A percentile compares a stretch with the other conserved stretches of the same genome.
phyloP scores from a whole-genome alignment of 495 filamentous ascomycete species.

The Bacidia gigantensis region DNA sequence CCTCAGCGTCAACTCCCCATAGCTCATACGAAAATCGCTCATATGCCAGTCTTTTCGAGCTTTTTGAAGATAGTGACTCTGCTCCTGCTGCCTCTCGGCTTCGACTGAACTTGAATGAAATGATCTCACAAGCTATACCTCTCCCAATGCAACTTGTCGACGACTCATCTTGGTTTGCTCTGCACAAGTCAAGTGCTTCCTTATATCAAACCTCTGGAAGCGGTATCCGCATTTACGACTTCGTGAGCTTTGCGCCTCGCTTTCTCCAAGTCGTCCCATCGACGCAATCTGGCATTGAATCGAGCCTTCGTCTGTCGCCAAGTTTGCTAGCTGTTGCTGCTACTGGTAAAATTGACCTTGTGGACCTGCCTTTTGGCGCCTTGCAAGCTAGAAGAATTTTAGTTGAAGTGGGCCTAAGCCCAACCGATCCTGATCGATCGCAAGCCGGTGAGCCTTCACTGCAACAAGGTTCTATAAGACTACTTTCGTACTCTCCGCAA shows the following conservation, averaged over 20 bases:
- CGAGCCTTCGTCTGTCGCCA: conserved; percentile 13
- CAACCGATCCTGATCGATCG: too few relatives aligned
- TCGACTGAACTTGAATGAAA: not conserved
- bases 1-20: not conserved
- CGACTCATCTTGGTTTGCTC: conserved; percentile 3
- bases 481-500: conserved; percentile 37
- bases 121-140: not conserved
- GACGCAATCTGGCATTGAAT: not conserved
- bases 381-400: conserved; percentile 6
- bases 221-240: conserved; percentile 10
- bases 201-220: conserved; percentile 10
- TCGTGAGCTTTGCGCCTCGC: conserved; percentile 6
- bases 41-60: not conserved
- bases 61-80: not conserved
- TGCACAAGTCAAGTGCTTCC: conserved; percentile 10
- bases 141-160: conserved; percentile 2
- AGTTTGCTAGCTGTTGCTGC: conserved; percentile 7
- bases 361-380: conserved; percentile 12
- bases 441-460: not conserved
- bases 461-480: not conserved
- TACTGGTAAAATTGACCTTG: conserved; percentile 4
- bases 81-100: not conserved
- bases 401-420: not conserved
- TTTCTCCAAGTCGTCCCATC: conserved; percentile 3
- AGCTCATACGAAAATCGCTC: not conserved